phyloP scores from a whole-genome alignment of 139 green algal genomes.

The Chlorella sp. region DNA sequence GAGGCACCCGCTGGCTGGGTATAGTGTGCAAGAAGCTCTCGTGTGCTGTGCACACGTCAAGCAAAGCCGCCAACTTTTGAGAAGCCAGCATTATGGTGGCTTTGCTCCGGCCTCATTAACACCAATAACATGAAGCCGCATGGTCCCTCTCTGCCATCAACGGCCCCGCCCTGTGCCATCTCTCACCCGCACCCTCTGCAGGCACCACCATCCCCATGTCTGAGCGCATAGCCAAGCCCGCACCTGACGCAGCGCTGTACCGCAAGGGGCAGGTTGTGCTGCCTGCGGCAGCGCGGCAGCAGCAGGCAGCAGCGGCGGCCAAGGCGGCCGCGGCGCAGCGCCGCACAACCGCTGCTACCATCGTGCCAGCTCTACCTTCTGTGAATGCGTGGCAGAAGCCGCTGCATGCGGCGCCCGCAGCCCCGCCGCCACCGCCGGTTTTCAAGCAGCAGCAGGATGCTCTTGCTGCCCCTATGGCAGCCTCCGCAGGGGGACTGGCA shows the following conservation, averaged over 20 bases:
- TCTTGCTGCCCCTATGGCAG: background rate
- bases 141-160: no score
- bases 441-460: background rate
- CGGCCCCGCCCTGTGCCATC: no score
- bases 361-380: background rate
- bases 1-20: background rate
- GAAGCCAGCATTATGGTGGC: no score
- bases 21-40: no score
- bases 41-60: no score
- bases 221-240: conserved; percentile 25
- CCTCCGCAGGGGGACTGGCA: background rate
- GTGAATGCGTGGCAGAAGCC: conserved; percentile 14
- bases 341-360: background rate
- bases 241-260: conserved; percentile 15
- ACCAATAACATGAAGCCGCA: no score
- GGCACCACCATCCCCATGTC: conserved; percentile 7
- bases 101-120: no score
- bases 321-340: conserved; percentile 3
- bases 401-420: background rate
- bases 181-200: background rate
- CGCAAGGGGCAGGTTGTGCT: conserved; percentile 2
- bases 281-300: background rate
- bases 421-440: background rate
- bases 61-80: no score
- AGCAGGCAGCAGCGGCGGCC: background rate